Conservation (phyloP, 768 basidiomycete genomes). For the Exsudoporus frostii region DNA sequence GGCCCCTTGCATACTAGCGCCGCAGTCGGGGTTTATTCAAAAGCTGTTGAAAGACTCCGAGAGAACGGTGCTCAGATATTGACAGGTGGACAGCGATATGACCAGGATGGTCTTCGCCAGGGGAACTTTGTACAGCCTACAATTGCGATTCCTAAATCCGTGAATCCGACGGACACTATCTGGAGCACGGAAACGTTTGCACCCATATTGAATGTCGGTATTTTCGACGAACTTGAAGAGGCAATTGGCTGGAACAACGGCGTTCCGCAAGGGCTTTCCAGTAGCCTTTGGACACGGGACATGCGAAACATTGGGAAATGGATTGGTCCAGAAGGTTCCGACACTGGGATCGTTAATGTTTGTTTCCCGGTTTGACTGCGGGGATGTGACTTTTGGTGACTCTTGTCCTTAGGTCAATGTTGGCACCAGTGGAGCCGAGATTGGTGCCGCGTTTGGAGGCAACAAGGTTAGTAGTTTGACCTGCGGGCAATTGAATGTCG, state of each 20-base stretch:
- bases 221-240: constrained; percentile 84
- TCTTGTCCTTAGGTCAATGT: constrained; percentile 51
- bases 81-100: constrained; percentile 62
- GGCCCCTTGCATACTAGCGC: constrained; percentile 80
- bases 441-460: constrained; percentile 88
- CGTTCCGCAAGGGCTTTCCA: constrained; percentile 88
- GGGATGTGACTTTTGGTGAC: constrained; percentile 4
- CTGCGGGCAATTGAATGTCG: constrained; percentile 9
- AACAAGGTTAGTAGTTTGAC: constrained; percentile 63
- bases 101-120: constrained; percentile 45
- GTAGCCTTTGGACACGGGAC: constrained; percentile 87
- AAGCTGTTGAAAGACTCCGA: constrained; percentile 59
- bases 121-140: constrained; percentile 93
- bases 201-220: constrained; percentile 80
- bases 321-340: constrained; percentile 87
- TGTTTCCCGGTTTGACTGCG: constrained; percentile 24
- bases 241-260: constrained; percentile 89
- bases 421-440: constrained; percentile 68
- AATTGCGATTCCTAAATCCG: constrained; percentile 65
- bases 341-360: constrained; percentile 91
- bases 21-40: constrained; percentile 64
- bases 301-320: constrained; percentile 83
- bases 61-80: constrained; percentile 73
- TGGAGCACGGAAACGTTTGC: constrained; percentile 87
- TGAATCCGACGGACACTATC: constrained; percentile 50